Evolutionary conservation across 2,329 filamentous ascomycete genomes (phyloP).

Genomic region (Trichoderma endophyticum): DNA sequence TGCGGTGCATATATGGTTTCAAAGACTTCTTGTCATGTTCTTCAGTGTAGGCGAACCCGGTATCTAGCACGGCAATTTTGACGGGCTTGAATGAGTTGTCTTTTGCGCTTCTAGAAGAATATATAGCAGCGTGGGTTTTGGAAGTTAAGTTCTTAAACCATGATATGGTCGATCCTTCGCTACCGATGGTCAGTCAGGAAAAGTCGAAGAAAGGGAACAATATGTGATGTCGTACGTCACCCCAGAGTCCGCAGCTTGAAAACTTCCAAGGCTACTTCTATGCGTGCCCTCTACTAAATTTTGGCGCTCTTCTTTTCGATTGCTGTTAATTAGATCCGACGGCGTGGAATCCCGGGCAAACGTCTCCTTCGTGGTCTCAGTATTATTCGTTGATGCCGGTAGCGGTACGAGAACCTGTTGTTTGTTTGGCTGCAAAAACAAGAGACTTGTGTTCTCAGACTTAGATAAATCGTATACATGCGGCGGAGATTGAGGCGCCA

Average conservation of each 20-base stretch:
- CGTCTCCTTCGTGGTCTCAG: not conserved
- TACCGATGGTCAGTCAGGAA: not conserved
- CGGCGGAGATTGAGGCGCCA: not conserved
- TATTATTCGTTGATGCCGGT: not conserved
- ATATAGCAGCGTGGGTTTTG: not conserved
- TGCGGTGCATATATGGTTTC: not conserved
- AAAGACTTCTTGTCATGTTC: not conserved
- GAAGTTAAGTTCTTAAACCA: not conserved
- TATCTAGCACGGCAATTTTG: not conserved
- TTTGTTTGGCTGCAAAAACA: not conserved
- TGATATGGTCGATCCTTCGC: not conserved
- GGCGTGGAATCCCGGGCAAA: not conserved
- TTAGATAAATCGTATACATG: accelerated
- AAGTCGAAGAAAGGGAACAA: not conserved
- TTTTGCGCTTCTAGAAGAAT: not conserved
- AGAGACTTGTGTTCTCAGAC: no score
- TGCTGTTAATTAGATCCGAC: not conserved
- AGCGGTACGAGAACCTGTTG: not conserved
- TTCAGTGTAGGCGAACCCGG: not conserved
- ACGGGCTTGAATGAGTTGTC: not conserved
- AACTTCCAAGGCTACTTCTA: not conserved
- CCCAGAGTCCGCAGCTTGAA: not conserved
- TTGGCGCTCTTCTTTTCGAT: not conserved
- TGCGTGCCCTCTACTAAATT: not conserved
- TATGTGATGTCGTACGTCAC: not conserved